Percentiles rank a stretch among this genome's conserved stretches.
Evolutionary conservation across 805 yeast genomes (phyloP).

Genomic region (Candida oleophila): DNA sequence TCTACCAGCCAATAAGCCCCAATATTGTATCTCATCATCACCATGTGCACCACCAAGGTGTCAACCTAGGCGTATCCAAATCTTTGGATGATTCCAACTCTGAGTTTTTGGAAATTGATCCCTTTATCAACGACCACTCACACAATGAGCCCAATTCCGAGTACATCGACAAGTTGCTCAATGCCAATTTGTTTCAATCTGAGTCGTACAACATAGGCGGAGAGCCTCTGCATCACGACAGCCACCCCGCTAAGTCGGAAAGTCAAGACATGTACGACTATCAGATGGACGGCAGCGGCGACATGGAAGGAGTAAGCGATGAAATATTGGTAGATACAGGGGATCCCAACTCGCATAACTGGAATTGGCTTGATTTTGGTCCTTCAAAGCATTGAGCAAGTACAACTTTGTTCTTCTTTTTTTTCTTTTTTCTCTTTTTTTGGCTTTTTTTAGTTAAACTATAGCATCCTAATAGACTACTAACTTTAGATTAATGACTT

Average conservation of each 20-base stretch:
- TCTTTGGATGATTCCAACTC: slow-evolving; percentile 1
- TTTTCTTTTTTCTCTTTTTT: not conserved
- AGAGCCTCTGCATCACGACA: slow-evolving; percentile 1
- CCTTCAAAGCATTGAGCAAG: slow-evolving; percentile 16
- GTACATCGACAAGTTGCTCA: slow-evolving; percentile 40
- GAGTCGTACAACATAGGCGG: slow-evolving; percentile 28
- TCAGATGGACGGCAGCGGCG: slow-evolving; percentile 11
- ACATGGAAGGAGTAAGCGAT: slow-evolving; percentile 26
- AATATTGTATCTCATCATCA: slow-evolving; percentile 9
- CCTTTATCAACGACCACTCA: not conserved
- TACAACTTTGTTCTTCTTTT: slow-evolving; percentile 1
- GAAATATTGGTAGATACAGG: slow-evolving; percentile 26
- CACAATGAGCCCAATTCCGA: slow-evolving; percentile 18
- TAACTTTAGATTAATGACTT: too few species aligned
- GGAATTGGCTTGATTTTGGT: slow-evolving; percentile 43
- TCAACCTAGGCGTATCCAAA: not conserved
- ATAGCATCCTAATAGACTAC: too few species aligned
- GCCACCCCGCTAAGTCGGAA: not conserved
- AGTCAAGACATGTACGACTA: slow-evolving; percentile 6
- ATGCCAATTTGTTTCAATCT: slow-evolving; percentile 37
- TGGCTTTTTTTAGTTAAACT: too few species aligned
- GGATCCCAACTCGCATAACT: slow-evolving; percentile 16
- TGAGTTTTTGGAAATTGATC: not conserved
- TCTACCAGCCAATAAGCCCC: slow-evolving; percentile 7
- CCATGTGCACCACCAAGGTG: slow-evolving; percentile 5